Base-by-base conservation (phyloP, 1,284 basidiomycete genomes). In the Melampsora americana region DNA sequence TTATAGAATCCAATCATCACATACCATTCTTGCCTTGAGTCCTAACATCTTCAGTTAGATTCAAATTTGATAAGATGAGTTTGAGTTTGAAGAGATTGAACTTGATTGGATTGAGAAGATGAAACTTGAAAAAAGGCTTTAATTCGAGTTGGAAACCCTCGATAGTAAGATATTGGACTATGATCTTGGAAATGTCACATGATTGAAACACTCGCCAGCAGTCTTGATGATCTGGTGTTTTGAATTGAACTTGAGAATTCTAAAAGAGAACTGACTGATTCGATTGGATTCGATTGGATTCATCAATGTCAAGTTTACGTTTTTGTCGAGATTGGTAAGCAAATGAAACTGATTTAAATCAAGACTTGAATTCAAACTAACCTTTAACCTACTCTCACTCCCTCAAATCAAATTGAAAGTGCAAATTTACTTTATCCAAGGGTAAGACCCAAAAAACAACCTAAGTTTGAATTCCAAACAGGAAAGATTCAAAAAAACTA, bases 11-110 rank as follows among this genome's bases (percentile, higher is more conserved):
- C 44, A 0, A 39, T 53, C 9, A 28, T 35, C 42, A 48, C 70
- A 39, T 46, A 72, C 70, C 71, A 74, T 74, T n/a, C 65, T 42
- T 65, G 71, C 71, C n/a, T 74, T 74, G 53, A 74, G 71, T 53
- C 71, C 64, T 28, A 74, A 32, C 71, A 74, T 74, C 35, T 65
- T 66, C 35, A 48, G 32, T 35, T 42, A 39, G 18, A 23, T 16
- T 53, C 16, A 35, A 4, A 35, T 35, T 35, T 35, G 35, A 35
- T 35, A 3, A 4, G 35, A 9, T 35, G 35, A 35, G 35, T 9
- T 35, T 35, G 35, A 35, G 3, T 35, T 35, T 35, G 35, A 35
- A 35, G 35, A 35, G 35, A 35, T 35, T 35, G 9, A 35, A 35
- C 35, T 35, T 35, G 35, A 35, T 35, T 35, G 35, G 35, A 35